Percentiles rank a stretch among this genome's conserved stretches.
Conservation (phyloP, 2,329 filamentous ascomycete genomes). For the Tothia fuscella region DNA sequence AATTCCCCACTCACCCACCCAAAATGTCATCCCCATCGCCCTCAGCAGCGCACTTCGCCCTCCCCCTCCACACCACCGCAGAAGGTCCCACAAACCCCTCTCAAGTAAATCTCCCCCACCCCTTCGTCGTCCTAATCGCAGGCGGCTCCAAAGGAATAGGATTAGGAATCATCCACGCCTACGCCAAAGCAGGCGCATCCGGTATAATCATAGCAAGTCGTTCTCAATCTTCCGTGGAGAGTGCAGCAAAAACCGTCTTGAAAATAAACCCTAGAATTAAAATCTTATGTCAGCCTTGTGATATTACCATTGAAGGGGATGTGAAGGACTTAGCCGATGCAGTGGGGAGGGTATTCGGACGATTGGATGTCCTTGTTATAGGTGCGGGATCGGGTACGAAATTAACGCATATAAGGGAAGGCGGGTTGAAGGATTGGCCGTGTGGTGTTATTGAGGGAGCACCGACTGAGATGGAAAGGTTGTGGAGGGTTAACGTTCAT, state of each 20-base stretch:
- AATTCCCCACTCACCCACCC: not conserved
- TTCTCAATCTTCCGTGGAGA: not conserved
- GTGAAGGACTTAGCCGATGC: not conserved
- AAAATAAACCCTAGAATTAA: not conserved
- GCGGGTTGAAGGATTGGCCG: slow-evolving; percentile 7
- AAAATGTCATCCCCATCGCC: not conserved
- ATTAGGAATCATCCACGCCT: not conserved
- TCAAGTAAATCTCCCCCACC: slow-evolving; percentile 1
- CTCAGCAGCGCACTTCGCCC: slow-evolving; percentile 1
- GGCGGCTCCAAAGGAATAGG: slow-evolving; percentile 10
- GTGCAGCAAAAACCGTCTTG: not conserved
- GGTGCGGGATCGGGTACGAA: slow-evolving; percentile 2
- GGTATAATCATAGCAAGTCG: slow-evolving; percentile 7
- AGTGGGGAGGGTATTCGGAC: slow-evolving; percentile 3
- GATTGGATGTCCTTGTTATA: slow-evolving; percentile 9
- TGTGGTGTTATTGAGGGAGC: not conserved
- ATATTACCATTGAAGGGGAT: not conserved
- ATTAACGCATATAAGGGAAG: not conserved
- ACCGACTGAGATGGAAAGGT: not conserved
- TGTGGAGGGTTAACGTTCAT: slow-evolving; percentile 7
- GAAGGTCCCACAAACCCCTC: slow-evolving; percentile 7
- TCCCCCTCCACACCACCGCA: slow-evolving; percentile 1
- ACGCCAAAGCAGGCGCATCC: slow-evolving; percentile 4
- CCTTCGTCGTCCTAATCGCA: slow-evolving; percentile 9
- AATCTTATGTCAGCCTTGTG: slow-evolving; percentile 1